A percentile compares a stretch with the other conserved stretches of the same genome.
These are phyloP conservation scores for Solanum phureja DNA, from an alignment of 257 asterid genomes.

Conservation along the genomic window DNA sequence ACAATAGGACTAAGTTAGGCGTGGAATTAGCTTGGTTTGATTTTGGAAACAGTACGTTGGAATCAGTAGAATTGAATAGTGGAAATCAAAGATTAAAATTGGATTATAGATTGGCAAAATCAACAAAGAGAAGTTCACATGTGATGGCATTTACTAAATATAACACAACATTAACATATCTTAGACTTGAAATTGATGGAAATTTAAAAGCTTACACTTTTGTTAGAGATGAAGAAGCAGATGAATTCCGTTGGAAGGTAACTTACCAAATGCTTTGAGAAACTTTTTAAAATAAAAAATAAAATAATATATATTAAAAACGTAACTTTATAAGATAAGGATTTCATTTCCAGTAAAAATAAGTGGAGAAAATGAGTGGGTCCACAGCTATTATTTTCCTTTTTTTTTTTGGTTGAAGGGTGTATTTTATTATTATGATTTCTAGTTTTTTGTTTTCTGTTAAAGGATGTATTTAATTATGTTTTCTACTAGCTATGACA, in stretches of 20 bases:
- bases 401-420: not conserved
- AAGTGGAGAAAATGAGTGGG: not conserved
- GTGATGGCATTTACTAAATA: slow-evolving; percentile 13
- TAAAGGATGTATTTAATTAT: not conserved
- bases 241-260: slow-evolving; percentile 1
- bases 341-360: not conserved
- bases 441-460: not conserved
- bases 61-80: not conserved
- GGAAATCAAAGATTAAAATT: not conserved
- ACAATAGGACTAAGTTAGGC: not conserved
- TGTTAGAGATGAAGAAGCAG: not conserved
- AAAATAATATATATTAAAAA: not conserved
- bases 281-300: too few species aligned
- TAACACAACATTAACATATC: slow-evolving; percentile 27
- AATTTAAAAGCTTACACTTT: slow-evolving; percentile 23
- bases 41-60: not conserved
- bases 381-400: not conserved
- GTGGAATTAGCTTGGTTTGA: not conserved
- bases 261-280: slow-evolving; percentile 1
- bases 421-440: not conserved
- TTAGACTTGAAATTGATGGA: slow-evolving; percentile 38
- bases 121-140: not conserved
- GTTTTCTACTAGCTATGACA: not conserved
- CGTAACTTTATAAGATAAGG: not conserved
- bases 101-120: slow-evolving; percentile 1